Percentiles rank a stretch among this genome's conserved stretches.
Evolutionary conservation across 169 alveolate genomes (phyloP).

Genomic region (Cryptosporidium meleagridis): DNA sequence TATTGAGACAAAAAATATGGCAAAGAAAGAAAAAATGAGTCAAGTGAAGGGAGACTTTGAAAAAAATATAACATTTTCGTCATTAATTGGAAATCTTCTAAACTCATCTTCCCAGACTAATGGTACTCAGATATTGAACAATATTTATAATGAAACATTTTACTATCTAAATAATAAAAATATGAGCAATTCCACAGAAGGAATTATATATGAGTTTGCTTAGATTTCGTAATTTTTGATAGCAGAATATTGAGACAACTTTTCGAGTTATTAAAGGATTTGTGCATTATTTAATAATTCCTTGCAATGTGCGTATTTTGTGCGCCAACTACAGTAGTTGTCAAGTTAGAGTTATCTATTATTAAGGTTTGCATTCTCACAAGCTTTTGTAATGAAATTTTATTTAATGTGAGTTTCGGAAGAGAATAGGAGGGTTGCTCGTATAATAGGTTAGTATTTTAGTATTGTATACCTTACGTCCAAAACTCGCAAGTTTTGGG

Average conservation of each 20-base stretch:
- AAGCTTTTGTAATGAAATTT: constrained; percentile 3
- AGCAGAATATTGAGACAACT: neutral
- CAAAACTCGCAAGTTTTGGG: neutral
- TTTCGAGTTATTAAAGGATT: neutral
- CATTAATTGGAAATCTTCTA: neutral
- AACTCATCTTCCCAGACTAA: constrained; percentile 11
- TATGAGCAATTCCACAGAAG: neutral
- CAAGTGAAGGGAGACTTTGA: constrained; percentile 7
- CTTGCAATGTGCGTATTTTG: constrained; percentile 17
- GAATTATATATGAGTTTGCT: neutral
- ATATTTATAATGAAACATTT: constrained; percentile 40
- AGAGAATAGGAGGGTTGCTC: neutral
- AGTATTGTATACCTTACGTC: neutral
- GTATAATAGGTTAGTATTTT: neutral
- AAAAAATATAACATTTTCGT: constrained; percentile 1
- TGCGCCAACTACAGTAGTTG: neutral
- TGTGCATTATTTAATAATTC: neutral
- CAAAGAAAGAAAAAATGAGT: constrained; percentile 21
- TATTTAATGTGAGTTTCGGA: neutral
- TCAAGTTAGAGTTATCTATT: neutral
- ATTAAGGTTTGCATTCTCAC: constrained; percentile 1
- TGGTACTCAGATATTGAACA: constrained; percentile 1
- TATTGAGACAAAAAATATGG: constrained; percentile 63
- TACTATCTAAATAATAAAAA: constrained; percentile 33
- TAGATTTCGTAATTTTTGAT: neutral